Conservation (phyloP, 306 rosid species). For the Sechiopsis laciniata region DNA sequence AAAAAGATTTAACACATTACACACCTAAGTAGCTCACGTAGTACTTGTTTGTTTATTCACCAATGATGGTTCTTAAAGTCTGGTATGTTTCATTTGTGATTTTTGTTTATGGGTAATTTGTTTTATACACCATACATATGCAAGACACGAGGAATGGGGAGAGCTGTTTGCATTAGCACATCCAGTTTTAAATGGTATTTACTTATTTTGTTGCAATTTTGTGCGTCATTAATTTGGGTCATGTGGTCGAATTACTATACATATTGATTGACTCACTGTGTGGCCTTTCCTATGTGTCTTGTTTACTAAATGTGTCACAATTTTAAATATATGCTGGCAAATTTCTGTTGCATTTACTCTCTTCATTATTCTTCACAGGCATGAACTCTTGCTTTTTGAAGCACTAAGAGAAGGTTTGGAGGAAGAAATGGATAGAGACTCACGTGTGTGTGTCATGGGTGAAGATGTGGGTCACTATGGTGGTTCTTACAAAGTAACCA, state of each 20-base stretch:
- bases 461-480: conserved; percentile 95
- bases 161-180: not conserved
- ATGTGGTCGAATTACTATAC: not conserved
- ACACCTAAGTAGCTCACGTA: not conserved
- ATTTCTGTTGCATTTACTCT: not conserved
- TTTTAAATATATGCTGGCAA: not conserved
- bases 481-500: conserved; percentile 87
- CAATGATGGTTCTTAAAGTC: conserved; percentile 2
- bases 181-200: not conserved
- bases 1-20: not conserved
- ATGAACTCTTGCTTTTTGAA: conserved; percentile 80
- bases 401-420: conserved; percentile 89
- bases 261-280: not conserved
- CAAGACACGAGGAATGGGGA: not conserved
- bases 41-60: not conserved
- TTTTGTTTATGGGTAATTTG: conserved; percentile 6
- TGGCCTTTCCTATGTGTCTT: not conserved
- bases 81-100: conserved; percentile 1
- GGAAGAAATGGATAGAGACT: conserved; percentile 94
- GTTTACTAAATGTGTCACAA: not conserved
- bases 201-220: conserved; percentile 1
- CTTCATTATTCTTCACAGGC: conserved; percentile 40
- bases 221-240: not conserved
- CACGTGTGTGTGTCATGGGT: conserved; percentile 78
- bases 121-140: not conserved